A percentile compares a stretch with the other conserved stretches of the same genome.
Conservation (phyloP, 2,329 filamentous ascomycete species). For the Ceratocystis eucalypticola region DNA sequence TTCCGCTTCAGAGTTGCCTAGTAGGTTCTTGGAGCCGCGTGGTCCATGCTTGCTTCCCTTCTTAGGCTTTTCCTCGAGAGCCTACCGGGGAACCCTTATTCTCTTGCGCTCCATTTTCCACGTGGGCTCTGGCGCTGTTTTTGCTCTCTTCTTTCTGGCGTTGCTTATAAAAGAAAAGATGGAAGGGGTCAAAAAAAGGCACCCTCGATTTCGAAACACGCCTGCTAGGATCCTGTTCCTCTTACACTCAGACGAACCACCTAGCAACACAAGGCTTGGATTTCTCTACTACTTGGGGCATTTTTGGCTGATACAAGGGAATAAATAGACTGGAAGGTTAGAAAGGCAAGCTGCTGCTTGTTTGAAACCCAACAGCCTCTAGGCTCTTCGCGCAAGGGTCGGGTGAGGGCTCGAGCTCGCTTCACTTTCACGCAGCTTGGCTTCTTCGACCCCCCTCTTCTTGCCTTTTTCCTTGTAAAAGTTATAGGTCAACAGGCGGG, state of each 20-base stretch:
- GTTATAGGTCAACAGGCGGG: background rate
- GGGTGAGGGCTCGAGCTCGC: conserved; percentile 5
- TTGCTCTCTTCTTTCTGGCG: background rate
- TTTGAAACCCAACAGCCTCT: conserved; percentile 7
- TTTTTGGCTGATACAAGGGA: conserved; percentile 3
- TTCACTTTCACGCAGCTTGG: background rate
- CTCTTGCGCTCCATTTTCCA: background rate
- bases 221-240: conserved; percentile 1
- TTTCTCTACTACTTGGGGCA: background rate
- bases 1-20: conserved; percentile 1
- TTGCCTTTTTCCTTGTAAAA: background rate
- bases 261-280: background rate
- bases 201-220: conserved; percentile 4
- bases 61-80: background rate
- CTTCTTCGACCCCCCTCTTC: background rate
- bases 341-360: background rate
- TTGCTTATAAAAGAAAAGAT: background rate
- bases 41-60: background rate
- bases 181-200: background rate
- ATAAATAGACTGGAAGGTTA: background rate
- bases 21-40: background rate
- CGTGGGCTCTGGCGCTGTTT: background rate
- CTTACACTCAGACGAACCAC: background rate
- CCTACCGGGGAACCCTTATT: background rate
- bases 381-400: background rate